Base-by-base conservation (phyloP, 805 yeast genomes). In the Metschnikowia kofuensis region DNA sequence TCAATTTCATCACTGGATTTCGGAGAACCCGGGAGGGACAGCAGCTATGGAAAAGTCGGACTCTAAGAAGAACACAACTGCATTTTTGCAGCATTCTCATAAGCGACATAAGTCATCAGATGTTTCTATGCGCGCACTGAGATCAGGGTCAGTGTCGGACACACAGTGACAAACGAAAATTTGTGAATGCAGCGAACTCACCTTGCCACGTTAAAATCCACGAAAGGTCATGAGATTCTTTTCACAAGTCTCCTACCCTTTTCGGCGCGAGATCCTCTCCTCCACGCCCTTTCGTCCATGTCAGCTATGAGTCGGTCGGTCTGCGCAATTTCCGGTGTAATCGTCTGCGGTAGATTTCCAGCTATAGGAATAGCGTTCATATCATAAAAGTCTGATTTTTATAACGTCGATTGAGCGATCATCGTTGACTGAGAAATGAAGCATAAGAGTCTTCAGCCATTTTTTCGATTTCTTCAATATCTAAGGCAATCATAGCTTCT, bases 1-100 rank as follows among this genome's bases (percentile, higher is more conserved):
- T 31, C 83, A 78, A 55, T 79, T 79, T 60, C 82, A 79, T 55
- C 83, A 79, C 59, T 79, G 83, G 83, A 74, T 74, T 49, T 82
- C 81, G 0, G 76, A 70, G 42, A 62, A 59, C 28, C 61, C 67
- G 1, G 61, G 57, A 26, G 52, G 48, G 4, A 21, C 21, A 21
- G 21, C 21, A 21, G 21, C 21, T 21, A 4, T 21, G 21, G 21
- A 21, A 21, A 21, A 21, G 21, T 21, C 21, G 4, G 21, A 21
- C 21, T 21, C 21, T 21, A 21, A 21, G 21, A 34, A 10, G 54
- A 50, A 11, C 47, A 40, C 35, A 40, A 37, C 47, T 7, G 44
- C 45, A 14, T 42, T 53, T 27, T 37, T 48, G 45, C 45, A 43
- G 42, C 40, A 48, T 15, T 52, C 56, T 35, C 76, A 73, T 53